Base-by-base conservation (phyloP, 106 monocot species). In the Triglochin maritima region DNA sequence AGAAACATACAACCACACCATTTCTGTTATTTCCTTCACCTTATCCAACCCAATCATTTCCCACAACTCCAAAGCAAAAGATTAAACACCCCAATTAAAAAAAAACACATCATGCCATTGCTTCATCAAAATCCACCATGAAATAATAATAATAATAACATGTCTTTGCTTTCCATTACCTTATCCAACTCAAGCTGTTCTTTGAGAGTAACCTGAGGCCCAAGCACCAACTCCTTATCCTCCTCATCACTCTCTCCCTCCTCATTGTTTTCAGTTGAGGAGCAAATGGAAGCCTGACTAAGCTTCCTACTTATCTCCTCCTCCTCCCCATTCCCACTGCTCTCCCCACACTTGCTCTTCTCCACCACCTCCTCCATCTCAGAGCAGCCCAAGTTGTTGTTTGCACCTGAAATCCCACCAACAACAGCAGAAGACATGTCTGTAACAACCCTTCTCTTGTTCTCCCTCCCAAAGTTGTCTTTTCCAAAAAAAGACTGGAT, bases 151-250 rank as follows among this genome's bases (percentile, higher is more conserved):
- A 64, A 64, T 12, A 55, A 55, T 64, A 29, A 10, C n/a, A 56
- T 55, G 3, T 49, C 52, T 64, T 48, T 11, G 4, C 17, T 53
- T 67, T 43, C 13, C 45, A 3, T 42, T 45, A 87, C 89, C 85
- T 89, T 89, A 63, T 89, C 89, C 70, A 71, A 69, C 80, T 85
- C 89, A n/a, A 89, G 72, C 67, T 89, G 89, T 7, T 89, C 85
- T 64, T 89, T 89, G 53, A 89, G 85, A 6, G 79, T 67, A 46
- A 89, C 70, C 71, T 77, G 82, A 2, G 85, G 89, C 12, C 89
- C 89, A 12, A 78, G 69, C 47, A 85, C 65, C 3, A 50, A 42
- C 11, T 59, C 49, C 57, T 67, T 79, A 2, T 78, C 67, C 6
- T 81, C 80, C 0, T 89, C 85, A 4, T 60, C 72, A 44, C 58